Percentiles rank a stretch among this genome's conserved stretches.
Evolutionary conservation across 176 grass and related monocot species (phyloP).

Genomic region (Panicum miliaceum): DNA sequence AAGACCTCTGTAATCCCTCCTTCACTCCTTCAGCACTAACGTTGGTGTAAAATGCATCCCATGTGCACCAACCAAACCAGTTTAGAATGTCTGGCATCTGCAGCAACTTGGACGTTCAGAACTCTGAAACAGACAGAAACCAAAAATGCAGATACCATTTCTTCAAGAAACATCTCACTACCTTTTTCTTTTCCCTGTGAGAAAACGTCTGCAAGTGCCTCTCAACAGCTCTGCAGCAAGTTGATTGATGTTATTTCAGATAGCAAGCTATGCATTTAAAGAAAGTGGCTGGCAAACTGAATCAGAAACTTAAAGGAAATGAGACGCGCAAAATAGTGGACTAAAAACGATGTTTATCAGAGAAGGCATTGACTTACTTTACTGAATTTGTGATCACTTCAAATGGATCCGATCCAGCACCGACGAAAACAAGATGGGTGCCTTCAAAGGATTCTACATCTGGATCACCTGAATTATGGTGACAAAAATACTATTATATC

Average conservation of each 20-base stretch:
- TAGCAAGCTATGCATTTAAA: slow-evolving; percentile 10
- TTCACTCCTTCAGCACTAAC: slow-evolving; percentile 71
- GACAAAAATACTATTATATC: neutral
- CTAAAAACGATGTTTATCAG: slow-evolving; percentile 11
- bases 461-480: slow-evolving; percentile 61
- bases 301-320: neutral
- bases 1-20: slow-evolving; percentile 74
- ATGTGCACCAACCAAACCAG: slow-evolving; percentile 98
- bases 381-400: slow-evolving; percentile 76
- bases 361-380: slow-evolving; percentile 57
- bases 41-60: slow-evolving; percentile 90
- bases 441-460: slow-evolving; percentile 74
- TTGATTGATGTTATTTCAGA: slow-evolving; percentile 27
- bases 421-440: slow-evolving; percentile 77
- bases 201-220: slow-evolving; percentile 78
- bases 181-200: slow-evolving; percentile 83
- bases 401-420: slow-evolving; percentile 69
- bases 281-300: neutral
- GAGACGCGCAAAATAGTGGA: neutral
- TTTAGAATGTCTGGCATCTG: slow-evolving; percentile 83
- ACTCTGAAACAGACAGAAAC: slow-evolving; percentile 27
- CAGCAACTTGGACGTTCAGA: slow-evolving; percentile 30
- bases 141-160: slow-evolving; percentile 15
- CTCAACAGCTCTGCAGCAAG: slow-evolving; percentile 65
- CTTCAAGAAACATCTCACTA: slow-evolving; percentile 33